Percentiles rank a stretch among this genome's conserved stretches.
Conservation (phyloP, 225 moss, liverwort and hornwort species). For the Polytrichum formosum region DNA sequence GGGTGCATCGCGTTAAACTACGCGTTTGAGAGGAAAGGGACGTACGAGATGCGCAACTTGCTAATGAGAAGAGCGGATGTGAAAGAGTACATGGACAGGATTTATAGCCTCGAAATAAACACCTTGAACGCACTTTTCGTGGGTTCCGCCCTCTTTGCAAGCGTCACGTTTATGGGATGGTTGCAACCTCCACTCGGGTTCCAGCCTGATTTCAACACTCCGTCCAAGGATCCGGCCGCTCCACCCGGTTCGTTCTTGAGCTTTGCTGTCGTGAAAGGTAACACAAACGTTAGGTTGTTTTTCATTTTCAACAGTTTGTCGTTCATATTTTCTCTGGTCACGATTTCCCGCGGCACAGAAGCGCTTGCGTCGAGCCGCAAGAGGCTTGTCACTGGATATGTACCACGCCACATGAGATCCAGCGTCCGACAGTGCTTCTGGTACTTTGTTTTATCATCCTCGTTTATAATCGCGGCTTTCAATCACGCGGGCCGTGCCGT, state of each 20-base stretch:
- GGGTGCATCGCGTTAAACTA: constrained; percentile 35
- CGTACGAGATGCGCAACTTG: constrained; percentile 18
- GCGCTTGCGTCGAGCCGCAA: constrained; percentile 13
- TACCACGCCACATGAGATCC: constrained; percentile 7
- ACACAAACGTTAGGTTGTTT: constrained; percentile 1
- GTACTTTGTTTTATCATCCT: constrained; percentile 17
- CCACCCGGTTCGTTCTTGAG: constrained; percentile 4
- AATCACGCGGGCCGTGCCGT: constrained; percentile 17
- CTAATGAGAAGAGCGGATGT: constrained; percentile 28
- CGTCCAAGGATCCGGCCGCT: constrained; percentile 24
- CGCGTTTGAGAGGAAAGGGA: constrained; percentile 25
- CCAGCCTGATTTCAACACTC: constrained; percentile 17
- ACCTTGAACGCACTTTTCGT: constrained; percentile 31
- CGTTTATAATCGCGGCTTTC: constrained; percentile 27
- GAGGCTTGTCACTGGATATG: constrained; percentile 26
- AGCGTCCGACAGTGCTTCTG: constrained; percentile 15
- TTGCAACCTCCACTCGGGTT: constrained; percentile 46
- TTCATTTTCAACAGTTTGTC: constrained; percentile 30
- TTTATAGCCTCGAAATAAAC: constrained; percentile 33
- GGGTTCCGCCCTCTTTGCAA: constrained; percentile 31
- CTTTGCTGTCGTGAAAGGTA: constrained; percentile 5
- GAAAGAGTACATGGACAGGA: constrained; percentile 32
- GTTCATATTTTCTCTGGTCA: constrained; percentile 24
- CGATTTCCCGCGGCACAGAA: constrained; percentile 22
- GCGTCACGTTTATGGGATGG: constrained; percentile 41